phyloP scores from a whole-genome alignment of 805 yeast genomes.

The Yamadazyma philogaea region DNA sequence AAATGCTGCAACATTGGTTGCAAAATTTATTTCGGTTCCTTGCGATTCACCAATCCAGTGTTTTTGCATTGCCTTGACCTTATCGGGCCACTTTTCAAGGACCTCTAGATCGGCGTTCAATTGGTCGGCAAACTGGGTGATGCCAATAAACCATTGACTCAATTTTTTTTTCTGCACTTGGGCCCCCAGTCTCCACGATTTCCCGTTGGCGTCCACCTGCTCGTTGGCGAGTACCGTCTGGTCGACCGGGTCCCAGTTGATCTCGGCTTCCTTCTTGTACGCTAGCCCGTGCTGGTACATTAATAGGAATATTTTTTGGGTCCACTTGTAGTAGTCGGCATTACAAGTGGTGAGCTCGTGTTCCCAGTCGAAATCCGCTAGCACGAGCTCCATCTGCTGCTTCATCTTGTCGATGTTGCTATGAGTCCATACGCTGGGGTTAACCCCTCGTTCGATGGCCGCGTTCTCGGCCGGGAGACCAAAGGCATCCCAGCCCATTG shows the following conservation, averaged over 20 bases:
- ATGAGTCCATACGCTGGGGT: slow-evolving; percentile 82
- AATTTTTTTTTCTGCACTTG: slow-evolving; percentile 76
- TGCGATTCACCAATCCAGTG: slow-evolving; percentile 91
- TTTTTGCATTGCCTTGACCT: slow-evolving; percentile 85
- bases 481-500: slow-evolving; percentile 99
- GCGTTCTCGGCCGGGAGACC: slow-evolving; percentile 99
- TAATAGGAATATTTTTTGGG: slow-evolving; percentile 79
- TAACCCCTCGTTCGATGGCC: slow-evolving; percentile 78
- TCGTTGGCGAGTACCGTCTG: slow-evolving; percentile 92
- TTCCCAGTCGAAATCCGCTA: slow-evolving; percentile 92
- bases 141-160: slow-evolving; percentile 92
- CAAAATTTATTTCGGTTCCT: slow-evolving; percentile 70
- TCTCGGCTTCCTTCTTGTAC: slow-evolving; percentile 79
- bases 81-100: slow-evolving; percentile 78
- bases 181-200: slow-evolving; percentile 98
- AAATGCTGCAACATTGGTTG: slow-evolving; percentile 18
- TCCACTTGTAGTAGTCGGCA: slow-evolving; percentile 88
- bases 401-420: slow-evolving; percentile 83
- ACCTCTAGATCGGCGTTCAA: slow-evolving; percentile 60
- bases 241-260: slow-evolving; percentile 98
- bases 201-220: slow-evolving; percentile 88
- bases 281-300: slow-evolving; percentile 77
- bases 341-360: slow-evolving; percentile 81
- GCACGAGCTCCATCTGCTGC: slow-evolving; percentile 70
- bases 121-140: slow-evolving; percentile 74